These are phyloP conservation scores for Colletotrichum echinochloae DNA, from an alignment of 2,329 filamentous ascomycete genomes.

Conservation along the genomic window DNA sequence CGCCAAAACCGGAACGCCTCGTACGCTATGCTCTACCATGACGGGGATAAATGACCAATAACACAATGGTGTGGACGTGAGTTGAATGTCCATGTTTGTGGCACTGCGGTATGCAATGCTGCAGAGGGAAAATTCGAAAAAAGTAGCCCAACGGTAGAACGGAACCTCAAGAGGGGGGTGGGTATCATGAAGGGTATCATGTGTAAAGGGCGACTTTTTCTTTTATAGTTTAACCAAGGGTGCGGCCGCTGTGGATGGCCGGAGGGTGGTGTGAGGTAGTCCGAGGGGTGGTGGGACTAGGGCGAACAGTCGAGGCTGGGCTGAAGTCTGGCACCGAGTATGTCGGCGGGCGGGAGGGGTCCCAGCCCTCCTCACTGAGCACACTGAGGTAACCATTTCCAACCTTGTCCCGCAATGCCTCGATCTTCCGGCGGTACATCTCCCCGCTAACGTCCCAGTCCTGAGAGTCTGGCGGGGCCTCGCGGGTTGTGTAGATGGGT, in stretches of 20 bases:
- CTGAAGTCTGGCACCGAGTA: constrained; percentile 55
- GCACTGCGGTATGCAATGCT: constrained; percentile 37
- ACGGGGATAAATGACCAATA: constrained; percentile 43
- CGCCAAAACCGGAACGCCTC: constrained; percentile 49
- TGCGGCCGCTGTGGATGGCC: constrained; percentile 65
- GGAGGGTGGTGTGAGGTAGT: constrained; percentile 52
- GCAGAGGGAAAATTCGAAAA: constrained; percentile 28
- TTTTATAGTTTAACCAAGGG: constrained; percentile 56
- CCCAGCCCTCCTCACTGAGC: constrained; percentile 81
- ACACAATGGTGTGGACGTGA: constrained; percentile 34
- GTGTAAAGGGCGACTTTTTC: constrained; percentile 32
- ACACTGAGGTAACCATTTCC: constrained; percentile 90
- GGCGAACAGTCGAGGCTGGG: constrained; percentile 51
- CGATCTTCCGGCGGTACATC: constrained; percentile 88
- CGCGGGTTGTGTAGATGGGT: constrained; percentile 48
- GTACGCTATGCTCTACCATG: constrained; percentile 56
- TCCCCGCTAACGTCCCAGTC: constrained; percentile 79
- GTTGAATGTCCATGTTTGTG: constrained; percentile 36
- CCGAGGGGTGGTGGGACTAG: constrained; percentile 52
- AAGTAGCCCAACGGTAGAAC: constrained; percentile 39
- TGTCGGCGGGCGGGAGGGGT: constrained; percentile 54
- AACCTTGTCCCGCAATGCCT: constrained; percentile 85
- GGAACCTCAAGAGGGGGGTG: constrained; percentile 36
- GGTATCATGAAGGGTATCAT: constrained; percentile 45
- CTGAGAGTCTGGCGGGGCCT: constrained; percentile 51